Base-by-base conservation (phyloP, 208 protist genomes). In the Acanthamoeba triangularis region DNA sequence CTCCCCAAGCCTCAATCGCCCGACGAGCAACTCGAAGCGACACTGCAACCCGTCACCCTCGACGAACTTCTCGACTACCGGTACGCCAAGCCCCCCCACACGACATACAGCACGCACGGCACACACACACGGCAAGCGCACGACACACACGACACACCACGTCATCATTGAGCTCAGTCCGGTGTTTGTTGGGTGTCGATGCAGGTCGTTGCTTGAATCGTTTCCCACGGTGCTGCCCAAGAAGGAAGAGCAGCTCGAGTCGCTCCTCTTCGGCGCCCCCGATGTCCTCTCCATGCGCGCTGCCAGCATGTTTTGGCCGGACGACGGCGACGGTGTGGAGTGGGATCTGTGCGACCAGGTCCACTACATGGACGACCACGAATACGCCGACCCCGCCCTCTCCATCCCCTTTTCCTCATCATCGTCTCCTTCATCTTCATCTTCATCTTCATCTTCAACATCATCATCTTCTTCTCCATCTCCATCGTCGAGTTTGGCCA, bases 11-110 rank as follows among this genome's bases (percentile, higher is more conserved):
- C 61, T 41, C 25, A 44, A 8, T 30, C n/a, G 14, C 33, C 16
- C 16, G 69, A 78, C n/a, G 35, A 78, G 33, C 3, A 33, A 8
- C 16, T 35, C 41, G 76, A 85, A 20, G 37, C 35, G 8, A 23
- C 41, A 28, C 47, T 85, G 14, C 76, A 59, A 44, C 76, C 76
- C 5, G 44, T 85, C 76, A 30, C 25, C 76, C 76, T 49, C 44
- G 54, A 49, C n/a, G 76, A 85, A 35, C 44, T 85, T 13, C 76
- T 59, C 10, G 76, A 85, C 76, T 85, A 85, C 47, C 16, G 76
- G 76, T 85, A 85, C 30, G 30, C 41, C 41, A 47, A 47, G 41
- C 41, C 41, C 0, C 41, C 41, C 41, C 14, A 14, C 37, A 35
- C 74, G 8, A 3, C 18, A 14, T 0, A 47, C 41, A 7, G 5